These are phyloP conservation scores for Cubamyces lactineus DNA, from an alignment of 768 basidiomycete species.

Conservation along the genomic window DNA sequence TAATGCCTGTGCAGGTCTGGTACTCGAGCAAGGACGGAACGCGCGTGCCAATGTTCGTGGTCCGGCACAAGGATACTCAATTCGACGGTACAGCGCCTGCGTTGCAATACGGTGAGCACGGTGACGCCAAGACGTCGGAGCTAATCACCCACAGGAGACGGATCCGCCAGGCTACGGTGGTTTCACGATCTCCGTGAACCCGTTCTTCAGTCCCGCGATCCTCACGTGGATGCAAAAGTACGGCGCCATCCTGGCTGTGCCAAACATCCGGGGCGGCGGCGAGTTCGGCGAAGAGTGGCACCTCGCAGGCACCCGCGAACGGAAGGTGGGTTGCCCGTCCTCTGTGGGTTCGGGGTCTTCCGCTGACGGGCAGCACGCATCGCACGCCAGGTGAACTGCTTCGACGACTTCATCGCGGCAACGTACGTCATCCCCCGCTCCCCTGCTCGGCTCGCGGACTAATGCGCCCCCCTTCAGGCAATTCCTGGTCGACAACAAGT, in stretches of 20 bases:
- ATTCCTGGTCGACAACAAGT: conserved; percentile 73
- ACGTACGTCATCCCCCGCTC: conserved; percentile 51
- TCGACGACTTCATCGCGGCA: conserved; percentile 83
- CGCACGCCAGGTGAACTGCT: conserved; percentile 60
- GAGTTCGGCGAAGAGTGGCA: conserved; percentile 92
- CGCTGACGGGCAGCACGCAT: conserved; percentile 2
- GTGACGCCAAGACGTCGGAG: not conserved
- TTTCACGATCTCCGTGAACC: conserved; percentile 70
- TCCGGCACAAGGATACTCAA: conserved; percentile 69
- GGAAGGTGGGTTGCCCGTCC: conserved; percentile 51
- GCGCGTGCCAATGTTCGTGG: conserved; percentile 83
- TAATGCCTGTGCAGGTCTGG: conserved; percentile 57
- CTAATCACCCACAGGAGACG: not conserved
- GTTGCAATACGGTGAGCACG: conserved; percentile 67
- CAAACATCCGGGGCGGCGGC: conserved; percentile 57
- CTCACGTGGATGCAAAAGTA: conserved; percentile 77
- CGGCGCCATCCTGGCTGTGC: conserved; percentile 63
- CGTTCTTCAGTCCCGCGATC: conserved; percentile 70
- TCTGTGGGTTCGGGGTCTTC: conserved; percentile 9
- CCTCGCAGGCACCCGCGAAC: conserved; percentile 65
- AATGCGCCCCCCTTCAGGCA: conserved; percentile 45
- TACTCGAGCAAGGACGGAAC: conserved; percentile 81
- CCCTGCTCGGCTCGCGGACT: not conserved
- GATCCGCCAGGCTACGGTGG: conserved; percentile 73
- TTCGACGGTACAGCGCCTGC: conserved; percentile 77